Evolutionary conservation across 305 asterid species (phyloP), one percentile per base, ranked within the genome.

Genomic region (Fraxinus sp.): DNA sequence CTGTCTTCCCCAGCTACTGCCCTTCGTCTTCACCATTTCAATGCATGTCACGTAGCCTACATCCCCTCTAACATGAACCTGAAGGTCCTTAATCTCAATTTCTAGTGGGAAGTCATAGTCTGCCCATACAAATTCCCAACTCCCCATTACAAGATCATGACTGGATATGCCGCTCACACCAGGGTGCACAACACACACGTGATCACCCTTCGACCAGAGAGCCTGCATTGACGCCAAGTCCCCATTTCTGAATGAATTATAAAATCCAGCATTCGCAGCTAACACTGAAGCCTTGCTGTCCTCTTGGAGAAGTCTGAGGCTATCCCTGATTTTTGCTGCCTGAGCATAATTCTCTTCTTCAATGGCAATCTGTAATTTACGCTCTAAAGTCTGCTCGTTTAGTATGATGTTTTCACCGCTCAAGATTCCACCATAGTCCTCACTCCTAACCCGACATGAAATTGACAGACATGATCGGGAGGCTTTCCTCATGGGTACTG

Each of bases 111-210:
- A 94, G 68, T 94, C 98, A 32, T 94, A 94, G 77, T 96, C 99
- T 0, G 98, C 99, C 99, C 98, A 93, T 24, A 96, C 98, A 33
- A 93, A 94, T 79, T 93, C 99, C 99, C 98, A 94, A 86, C 97
- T 94, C 36, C 99, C 98, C 99, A 96, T 96, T 37, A 96, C 90
- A 46, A 94, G 98, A 83, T 96, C 99, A 80, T 94, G 78, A 5
- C 99, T 98, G 1, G 97, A 90, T 80, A 96, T 96, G 76, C 98
- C 98, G 49, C 98, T 94, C 81, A 94, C 99, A 8, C 98, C 99
- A 0, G 99, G 98, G 87, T 93, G 99, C 6, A 96, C 98, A 24
- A 94, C 97, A 49, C 99, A 96, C 26, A 89, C 95, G 24, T 93
- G 91, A 57, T 91, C 94, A 5, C 94, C 92, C 87, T 88, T 96